phyloP scores from a whole-genome alignment of 352 stramenopile species.

The Phytophthora lateralis region DNA sequence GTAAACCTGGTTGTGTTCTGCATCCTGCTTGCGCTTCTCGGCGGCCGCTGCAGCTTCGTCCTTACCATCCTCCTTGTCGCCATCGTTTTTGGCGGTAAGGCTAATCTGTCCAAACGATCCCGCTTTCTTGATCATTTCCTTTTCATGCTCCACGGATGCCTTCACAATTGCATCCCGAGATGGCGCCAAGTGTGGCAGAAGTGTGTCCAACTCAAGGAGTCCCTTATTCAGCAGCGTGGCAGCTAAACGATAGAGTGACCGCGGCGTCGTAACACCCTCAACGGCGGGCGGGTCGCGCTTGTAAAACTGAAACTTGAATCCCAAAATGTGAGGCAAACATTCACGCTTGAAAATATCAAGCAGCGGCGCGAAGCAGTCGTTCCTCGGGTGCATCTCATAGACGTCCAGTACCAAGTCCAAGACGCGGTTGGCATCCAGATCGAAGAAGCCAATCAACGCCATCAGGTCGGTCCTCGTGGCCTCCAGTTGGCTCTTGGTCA shows the following conservation, averaged over 20 bases:
- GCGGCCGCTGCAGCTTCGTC: conserved; percentile 33
- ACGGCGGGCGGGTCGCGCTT: conserved; percentile 42
- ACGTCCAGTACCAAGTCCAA: conserved; percentile 94
- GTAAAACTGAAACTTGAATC: conserved; percentile 95
- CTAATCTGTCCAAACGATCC: conserved; percentile 77
- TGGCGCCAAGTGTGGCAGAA: conserved; percentile 83
- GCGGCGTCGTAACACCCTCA: conserved; percentile 54
- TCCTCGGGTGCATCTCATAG: conserved; percentile 90
- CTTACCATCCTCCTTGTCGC: conserved; percentile 33
- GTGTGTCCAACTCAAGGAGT: conserved; percentile 71
- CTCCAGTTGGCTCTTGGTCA: conserved; percentile 66
- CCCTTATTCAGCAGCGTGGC: conserved; percentile 88
- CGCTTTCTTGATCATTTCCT: conserved; percentile 61
- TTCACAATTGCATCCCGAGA: conserved; percentile 68
- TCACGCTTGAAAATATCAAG: conserved; percentile 77
- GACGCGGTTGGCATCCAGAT: conserved; percentile 96
- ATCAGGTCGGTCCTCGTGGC: conserved; percentile 76
- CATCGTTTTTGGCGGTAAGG: conserved; percentile 58
- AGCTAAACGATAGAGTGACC: conserved; percentile 83
- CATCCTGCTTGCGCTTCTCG: conserved; percentile 27
- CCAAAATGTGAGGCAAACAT: conserved; percentile 89
- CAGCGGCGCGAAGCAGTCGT: conserved; percentile 76
- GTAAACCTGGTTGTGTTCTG: conserved; percentile 78
- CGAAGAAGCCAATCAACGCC: conserved; percentile 91
- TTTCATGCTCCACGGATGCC: conserved; percentile 46